phyloP scores from a whole-genome alignment of 768 basidiomycete genomes.

The Rhodotorula paludigena region DNA sequence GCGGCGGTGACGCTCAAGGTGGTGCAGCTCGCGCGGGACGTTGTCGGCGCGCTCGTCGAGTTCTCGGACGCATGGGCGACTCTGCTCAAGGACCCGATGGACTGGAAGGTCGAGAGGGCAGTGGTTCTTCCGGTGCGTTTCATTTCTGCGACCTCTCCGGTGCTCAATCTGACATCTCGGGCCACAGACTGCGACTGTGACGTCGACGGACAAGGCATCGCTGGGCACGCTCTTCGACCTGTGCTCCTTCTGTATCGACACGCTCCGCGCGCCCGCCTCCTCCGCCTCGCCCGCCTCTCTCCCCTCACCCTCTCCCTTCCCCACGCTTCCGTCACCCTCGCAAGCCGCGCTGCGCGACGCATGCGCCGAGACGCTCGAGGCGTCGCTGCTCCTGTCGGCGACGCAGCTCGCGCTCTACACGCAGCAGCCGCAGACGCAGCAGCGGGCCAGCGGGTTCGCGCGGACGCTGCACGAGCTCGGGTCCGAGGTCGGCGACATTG shows the following conservation, averaged over 20 bases:
- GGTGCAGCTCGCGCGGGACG: slow-evolving; percentile 64
- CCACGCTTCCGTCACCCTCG: background rate
- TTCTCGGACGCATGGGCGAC: slow-evolving; percentile 67
- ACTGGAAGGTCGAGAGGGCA: slow-evolving; percentile 56
- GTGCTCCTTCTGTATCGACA: slow-evolving; percentile 68
- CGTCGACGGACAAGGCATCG: slow-evolving; percentile 73
- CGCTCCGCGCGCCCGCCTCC: slow-evolving; percentile 61
- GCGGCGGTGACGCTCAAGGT: slow-evolving; percentile 67
- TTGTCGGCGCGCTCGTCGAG: slow-evolving; percentile 64
- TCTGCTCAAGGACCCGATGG: slow-evolving; percentile 57
- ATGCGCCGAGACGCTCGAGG: slow-evolving; percentile 35
- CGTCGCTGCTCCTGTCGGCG: slow-evolving; percentile 27
- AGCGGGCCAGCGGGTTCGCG: background rate
- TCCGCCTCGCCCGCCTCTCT: slow-evolving; percentile 48
- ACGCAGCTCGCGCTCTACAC: slow-evolving; percentile 33
- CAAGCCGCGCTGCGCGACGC: slow-evolving; percentile 1
- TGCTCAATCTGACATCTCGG: background rate
- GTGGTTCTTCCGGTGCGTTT: slow-evolving; percentile 40
- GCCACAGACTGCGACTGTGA: slow-evolving; percentile 78
- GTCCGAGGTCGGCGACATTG: slow-evolving; percentile 5
- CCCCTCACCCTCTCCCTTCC: slow-evolving; percentile 6
- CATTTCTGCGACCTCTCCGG: background rate
- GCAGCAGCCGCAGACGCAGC: background rate
- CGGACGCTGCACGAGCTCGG: slow-evolving; percentile 21
- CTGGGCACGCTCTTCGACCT: slow-evolving; percentile 82